Evolutionary conservation across 148 eudicot species (phyloP), one percentile per base, ranked within the genome.

Genomic region (Pharnaceum exiguum): DNA sequence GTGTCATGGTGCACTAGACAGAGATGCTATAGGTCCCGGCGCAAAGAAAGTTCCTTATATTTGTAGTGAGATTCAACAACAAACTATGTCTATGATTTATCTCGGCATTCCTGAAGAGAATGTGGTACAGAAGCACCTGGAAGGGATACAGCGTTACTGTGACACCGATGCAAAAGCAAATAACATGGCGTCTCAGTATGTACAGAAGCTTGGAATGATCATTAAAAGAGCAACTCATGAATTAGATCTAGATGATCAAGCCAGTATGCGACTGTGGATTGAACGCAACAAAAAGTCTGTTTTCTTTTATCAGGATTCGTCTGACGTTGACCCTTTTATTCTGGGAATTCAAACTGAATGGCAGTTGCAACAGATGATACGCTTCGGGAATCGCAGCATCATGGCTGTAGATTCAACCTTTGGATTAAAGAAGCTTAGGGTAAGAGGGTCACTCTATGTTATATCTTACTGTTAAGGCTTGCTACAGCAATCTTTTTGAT

Each of bases 11-110:
- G 87, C 85, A 47, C 95, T 94, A 64, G 99, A 94, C 65, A 61
- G 80, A 68, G 96, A 94, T 75, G 99, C 99, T n/a, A 89, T 94
- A 61, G 99, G 99, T 55, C 99, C 96, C 42, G 89, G 89, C 44
- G 99, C 99, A 57, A 81, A 76, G 69, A 94, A 80, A 51, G 26
- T 83, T 36, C 95, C 95, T 0, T 94, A 94, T 54, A 63, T 94
- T 54, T 78, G 99, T 58, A 79, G 73, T 78, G 95, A 86, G 70
- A 80, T 94, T 62, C 96, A 86, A 72, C 99, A 94, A 59, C 99
- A 94, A 67, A 84, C 99, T 43, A 86, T 94, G 91, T 94, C 99
- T 1, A 83, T 94, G 95, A 89, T 89, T 39, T 94, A 86, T 76
- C 96, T 94, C 46, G 96, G 95, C 46, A 77, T 94, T 52, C 91